Evolutionary conservation across 116 monocot species (phyloP), one percentile per base, ranked within the genome.

Genomic region (Trichopus zeylanicus): DNA sequence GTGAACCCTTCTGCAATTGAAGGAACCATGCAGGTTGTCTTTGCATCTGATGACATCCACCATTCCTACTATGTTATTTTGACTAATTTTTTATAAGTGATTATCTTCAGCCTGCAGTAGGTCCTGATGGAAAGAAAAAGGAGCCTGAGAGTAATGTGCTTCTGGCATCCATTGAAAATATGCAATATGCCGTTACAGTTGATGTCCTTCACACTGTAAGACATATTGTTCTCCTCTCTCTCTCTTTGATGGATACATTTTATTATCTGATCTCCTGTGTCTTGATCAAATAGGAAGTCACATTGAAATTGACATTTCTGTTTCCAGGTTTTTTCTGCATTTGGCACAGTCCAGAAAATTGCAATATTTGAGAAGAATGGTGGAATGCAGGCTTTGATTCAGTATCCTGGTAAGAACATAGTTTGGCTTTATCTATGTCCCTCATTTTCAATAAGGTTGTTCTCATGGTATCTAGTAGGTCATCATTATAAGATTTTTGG

Each of bases 101-200:
- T 13, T 31, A n/a, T 25, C 32, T 53, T 16, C 78, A 89, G 88
- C 75, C 88, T 8, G 33, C 53, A 33, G 37, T 82, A 26, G 84
- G 90, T 28, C 74, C 83, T 63, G 95, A 95, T 81, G 95, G 81
- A 58, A 86, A 77, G 81, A 84, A 79, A 56, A 73, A 78, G 30
- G 90, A 95, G 53, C 71, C 87, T 7, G 91, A 90, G 71, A 87
- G 95, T 57, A 97, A 97, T 73, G 91, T 97, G n/a, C 95, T 97
- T 67, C 76, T 97, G 32, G 87, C 91, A 29, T 90, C 90, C 7
- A 84, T 87, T 26, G 95, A 84, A 52, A 97, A 97, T 73, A 72
- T 81, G 81, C 84, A 84, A 65, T 97, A 97, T 87, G 81, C 75
- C 70, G 95, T 97, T 19, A 97, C 95, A 23, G 78, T 90, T 65